These are phyloP conservation scores for Diversispora epigaea DNA, from an alignment of 192 early-diverging fungal genomes.

Conservation along the genomic window DNA sequence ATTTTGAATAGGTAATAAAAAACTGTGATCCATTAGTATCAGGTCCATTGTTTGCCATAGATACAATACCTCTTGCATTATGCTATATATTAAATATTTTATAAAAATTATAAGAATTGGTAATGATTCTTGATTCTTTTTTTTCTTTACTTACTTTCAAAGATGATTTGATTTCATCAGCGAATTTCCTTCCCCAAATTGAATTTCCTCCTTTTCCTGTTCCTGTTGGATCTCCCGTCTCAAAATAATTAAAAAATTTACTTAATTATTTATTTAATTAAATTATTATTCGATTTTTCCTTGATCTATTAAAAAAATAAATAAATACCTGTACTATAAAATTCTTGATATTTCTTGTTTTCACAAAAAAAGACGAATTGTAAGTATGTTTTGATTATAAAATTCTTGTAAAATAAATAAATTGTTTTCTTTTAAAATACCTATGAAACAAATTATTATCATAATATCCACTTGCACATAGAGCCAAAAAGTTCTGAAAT, in stretches of 20 bases:
- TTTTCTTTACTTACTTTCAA: conserved; percentile 63
- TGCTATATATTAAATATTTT: conserved; percentile 59
- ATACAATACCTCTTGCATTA: conserved; percentile 81
- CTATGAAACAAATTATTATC: conserved; percentile 82
- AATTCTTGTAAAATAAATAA: too few relatives aligned
- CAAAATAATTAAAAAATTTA: conserved; percentile 4
- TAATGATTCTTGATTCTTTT: too few relatives aligned
- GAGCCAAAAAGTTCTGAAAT: conserved; percentile 86
- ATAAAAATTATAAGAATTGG: too few relatives aligned
- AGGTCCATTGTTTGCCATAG: conserved; percentile 91
- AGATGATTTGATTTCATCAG: conserved; percentile 76
- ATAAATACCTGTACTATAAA: conserved; percentile 76
- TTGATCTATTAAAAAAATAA: too few relatives aligned
- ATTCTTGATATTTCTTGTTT: conserved; percentile 78
- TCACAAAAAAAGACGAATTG: too few relatives aligned
- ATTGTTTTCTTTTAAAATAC: conserved; percentile 16
- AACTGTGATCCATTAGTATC: conserved; percentile 89
- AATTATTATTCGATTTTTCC: too few relatives aligned
- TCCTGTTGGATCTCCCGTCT: conserved; percentile 86
- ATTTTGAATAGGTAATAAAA: conserved; percentile 88
- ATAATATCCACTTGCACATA: conserved; percentile 95
- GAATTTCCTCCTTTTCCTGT: conserved; percentile 85
- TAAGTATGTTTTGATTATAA: too few relatives aligned
- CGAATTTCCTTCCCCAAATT: conserved; percentile 81
- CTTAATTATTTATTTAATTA: too few relatives aligned